Conservation (phyloP, 1,139 yeast genomes). For the Scheffersomyces parashehatae region DNA sequence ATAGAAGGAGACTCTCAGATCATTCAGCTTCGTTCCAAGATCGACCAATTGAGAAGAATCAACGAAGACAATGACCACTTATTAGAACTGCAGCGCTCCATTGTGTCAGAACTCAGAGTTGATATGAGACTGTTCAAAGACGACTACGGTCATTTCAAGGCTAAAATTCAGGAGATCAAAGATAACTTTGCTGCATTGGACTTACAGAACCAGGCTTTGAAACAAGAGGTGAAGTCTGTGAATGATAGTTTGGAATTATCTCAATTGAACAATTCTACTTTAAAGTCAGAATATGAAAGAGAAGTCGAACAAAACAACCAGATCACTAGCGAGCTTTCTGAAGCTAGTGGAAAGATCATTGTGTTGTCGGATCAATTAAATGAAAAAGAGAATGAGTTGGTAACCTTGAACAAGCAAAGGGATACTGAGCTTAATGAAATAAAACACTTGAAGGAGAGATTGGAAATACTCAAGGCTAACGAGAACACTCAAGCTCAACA, state of each 20-base stretch:
- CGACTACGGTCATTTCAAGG: constrained; percentile 15
- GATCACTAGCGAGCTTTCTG: no score
- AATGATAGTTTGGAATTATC: constrained; percentile 11
- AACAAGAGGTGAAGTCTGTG: constrained; percentile 10
- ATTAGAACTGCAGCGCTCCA: constrained; percentile 10
- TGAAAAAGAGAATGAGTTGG: no score
- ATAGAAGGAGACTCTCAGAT: neutral
- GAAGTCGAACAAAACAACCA: neutral
- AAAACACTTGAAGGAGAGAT: neutral
- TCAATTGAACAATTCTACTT: constrained; percentile 10
- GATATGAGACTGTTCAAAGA: constrained; percentile 14
- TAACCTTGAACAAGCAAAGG: neutral
- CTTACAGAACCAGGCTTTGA: constrained; percentile 10
- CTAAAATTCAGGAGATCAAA: constrained; percentile 13
- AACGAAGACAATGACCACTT: constrained; percentile 6
- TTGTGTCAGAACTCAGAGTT: constrained; percentile 5
- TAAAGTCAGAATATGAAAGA: constrained; percentile 8
- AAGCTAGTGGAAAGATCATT: no score
- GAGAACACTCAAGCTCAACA: no score
- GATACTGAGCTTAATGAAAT: neutral
- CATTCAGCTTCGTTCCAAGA: neutral
- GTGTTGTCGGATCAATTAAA: no score
- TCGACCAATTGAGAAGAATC: constrained; percentile 4
- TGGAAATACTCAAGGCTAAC: no score
- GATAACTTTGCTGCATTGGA: constrained; percentile 6